phyloP scores from a whole-genome alignment of 768 basidiomycete species.

The Leccinum subgranulosum region DNA sequence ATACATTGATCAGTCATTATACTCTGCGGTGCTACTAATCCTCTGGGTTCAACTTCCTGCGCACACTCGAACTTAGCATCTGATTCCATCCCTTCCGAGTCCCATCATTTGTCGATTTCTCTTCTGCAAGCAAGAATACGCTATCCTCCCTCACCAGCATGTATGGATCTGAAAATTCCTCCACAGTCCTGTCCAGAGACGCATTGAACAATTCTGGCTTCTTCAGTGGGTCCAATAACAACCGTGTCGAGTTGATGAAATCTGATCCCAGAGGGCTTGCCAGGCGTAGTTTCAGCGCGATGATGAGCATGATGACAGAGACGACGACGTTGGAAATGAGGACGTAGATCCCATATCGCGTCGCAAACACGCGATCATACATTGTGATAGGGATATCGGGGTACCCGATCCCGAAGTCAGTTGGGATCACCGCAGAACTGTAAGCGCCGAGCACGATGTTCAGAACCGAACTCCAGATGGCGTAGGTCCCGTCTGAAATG shows the following conservation, averaged over 20 bases:
- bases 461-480: constrained; percentile 4
- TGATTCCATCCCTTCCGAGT: too few species aligned
- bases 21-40: background rate
- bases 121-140: background rate
- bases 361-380: background rate
- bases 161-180: constrained; percentile 1
- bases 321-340: constrained; percentile 9
- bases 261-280: constrained; percentile 5
- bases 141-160: constrained; percentile 2
- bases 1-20: too few species aligned
- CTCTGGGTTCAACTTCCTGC: background rate
- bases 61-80: background rate
- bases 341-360: constrained; percentile 1
- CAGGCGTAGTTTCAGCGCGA: constrained; percentile 4
- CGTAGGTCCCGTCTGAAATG: background rate
- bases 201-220: constrained; percentile 13
- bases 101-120: background rate
- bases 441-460: constrained; percentile 9
- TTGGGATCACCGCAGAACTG: background rate
- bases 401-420: background rate
- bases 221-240: constrained; percentile 13
- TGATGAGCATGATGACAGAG: constrained; percentile 7
- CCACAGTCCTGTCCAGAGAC: background rate
- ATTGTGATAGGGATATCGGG: background rate
- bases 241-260: constrained; percentile 7